phyloP scores from a whole-genome alignment of 2,329 filamentous ascomycete genomes.

The Cytospora leucostoma region DNA sequence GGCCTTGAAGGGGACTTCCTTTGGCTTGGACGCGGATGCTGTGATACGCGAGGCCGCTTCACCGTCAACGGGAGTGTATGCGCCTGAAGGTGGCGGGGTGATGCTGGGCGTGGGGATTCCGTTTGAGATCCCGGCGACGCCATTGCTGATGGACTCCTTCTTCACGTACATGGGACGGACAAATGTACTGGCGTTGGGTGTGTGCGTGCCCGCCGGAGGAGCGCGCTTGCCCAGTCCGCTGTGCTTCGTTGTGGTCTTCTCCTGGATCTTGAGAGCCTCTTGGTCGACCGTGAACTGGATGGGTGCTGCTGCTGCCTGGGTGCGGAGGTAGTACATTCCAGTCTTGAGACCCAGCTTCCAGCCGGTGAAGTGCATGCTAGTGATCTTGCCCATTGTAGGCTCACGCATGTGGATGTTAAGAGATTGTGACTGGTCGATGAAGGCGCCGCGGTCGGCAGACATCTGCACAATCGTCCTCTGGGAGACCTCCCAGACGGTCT shows the following conservation, averaged over 20 bases:
- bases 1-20: constrained; percentile 67
- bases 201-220: constrained; percentile 57
- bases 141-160: constrained; percentile 46
- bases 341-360: constrained; percentile 99
- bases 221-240: constrained; percentile 69
- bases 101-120: constrained; percentile 69
- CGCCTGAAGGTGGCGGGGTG: constrained; percentile 58
- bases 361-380: constrained; percentile 97
- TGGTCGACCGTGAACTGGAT: constrained; percentile 99
- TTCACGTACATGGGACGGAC: constrained; percentile 68
- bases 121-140: constrained; percentile 49
- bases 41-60: constrained; percentile 48
- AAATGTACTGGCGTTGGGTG: constrained; percentile 61
- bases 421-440: constrained; percentile 98
- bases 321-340: constrained; percentile 99
- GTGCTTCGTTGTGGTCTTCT: constrained; percentile 72
- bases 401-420: constrained; percentile 99
- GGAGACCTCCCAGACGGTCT: constrained; percentile 99
- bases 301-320: constrained; percentile 91
- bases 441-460: constrained; percentile 96
- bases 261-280: constrained; percentile 84
- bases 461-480: constrained; percentile 96
- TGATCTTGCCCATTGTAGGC: constrained; percentile 99
- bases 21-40: constrained; percentile 60
- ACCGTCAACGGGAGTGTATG: constrained; percentile 40